phyloP scores from a whole-genome alignment of 306 rosid genomes.

The Carpinus viminea region DNA sequence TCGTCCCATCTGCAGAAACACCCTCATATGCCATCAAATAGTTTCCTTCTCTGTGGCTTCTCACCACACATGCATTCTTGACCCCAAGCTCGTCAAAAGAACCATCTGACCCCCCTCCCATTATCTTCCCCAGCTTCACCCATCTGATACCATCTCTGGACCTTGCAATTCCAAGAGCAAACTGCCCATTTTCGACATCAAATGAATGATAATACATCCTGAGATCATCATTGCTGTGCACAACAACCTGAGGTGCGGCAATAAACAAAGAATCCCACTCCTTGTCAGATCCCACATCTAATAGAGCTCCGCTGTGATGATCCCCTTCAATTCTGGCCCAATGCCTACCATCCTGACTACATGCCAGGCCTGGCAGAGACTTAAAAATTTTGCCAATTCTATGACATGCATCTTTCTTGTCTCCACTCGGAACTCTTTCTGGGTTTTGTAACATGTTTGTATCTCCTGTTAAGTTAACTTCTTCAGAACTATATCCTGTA shows the following conservation, averaged over 20 bases:
- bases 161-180: constrained; percentile 12
- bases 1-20: constrained; percentile 10
- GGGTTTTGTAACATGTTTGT: background rate
- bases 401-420: background rate
- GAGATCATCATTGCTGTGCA: constrained; percentile 14
- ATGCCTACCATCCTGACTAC: constrained; percentile 14
- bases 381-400: background rate
- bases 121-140: constrained; percentile 14
- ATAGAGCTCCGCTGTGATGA: constrained; percentile 8
- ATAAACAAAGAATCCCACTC: constrained; percentile 28
- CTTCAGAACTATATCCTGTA: constrained; percentile 14
- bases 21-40: constrained; percentile 29
- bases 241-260: constrained; percentile 20
- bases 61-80: constrained; percentile 25
- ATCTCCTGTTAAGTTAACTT: background rate
- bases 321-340: constrained; percentile 14
- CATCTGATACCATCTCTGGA: constrained; percentile 15
- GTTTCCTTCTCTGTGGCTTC: constrained; percentile 20
- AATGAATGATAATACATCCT: constrained; percentile 17
- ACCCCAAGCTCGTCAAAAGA: constrained; percentile 27
- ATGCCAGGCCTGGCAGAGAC: constrained; percentile 13
- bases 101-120: constrained; percentile 3
- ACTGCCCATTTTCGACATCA: background rate
- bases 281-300: constrained; percentile 10
- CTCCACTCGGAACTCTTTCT: constrained; percentile 9